Evolutionary conservation across 192 early-diverging fungal genomes (phyloP), one percentile per base, ranked within the genome.

Genomic region (Phlyctochytrium planicorne): DNA sequence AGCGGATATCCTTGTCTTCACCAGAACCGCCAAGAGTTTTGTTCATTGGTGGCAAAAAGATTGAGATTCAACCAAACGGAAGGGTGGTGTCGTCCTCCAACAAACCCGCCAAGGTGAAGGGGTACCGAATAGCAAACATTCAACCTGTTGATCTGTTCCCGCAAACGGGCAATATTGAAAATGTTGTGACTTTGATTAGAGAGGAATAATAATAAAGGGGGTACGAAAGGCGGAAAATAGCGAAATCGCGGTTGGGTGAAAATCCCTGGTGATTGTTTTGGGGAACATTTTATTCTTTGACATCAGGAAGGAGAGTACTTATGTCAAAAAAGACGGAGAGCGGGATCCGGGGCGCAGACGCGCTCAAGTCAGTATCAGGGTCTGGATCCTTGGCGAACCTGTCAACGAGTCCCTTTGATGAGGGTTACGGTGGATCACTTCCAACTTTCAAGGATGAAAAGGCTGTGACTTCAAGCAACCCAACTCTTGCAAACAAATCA

Each of bases 81-180:
- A 36, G 1, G 50, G 27, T 29, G 2, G 6, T 59, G 64, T 61
- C 25, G 47, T 6, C 30, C 56, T 29, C 57, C 6, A 24, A 59
- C 57, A 14, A 6, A 16, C 16, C n/a, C 6, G 14, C 14, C 29
- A 56, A 64, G 27, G 65, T 72, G 34, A 78, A 74, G 30, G 83
- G 82, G 50, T 91, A 91, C 65, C 73, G 75, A 32, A 78, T 91
- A 0, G 75, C 76, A 27, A 70, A 73, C 52, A 74, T 91, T 31
- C 82, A 84, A 68, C 87, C 87, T 4, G 89, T 91, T 53, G 89
- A 91, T 66, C 80, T 91, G 65, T 91, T 91, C 59, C 89, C 89
- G 23, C 89, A 91, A 68, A 88, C 89, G 24, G 76, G 75, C 52
- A 82, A 86, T n/a, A 81, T 84, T 24, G 89, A 91, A 65, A 87